Conservation (phyloP, 2,329 filamentous ascomycete species). For the Epichloe uncinata region DNA sequence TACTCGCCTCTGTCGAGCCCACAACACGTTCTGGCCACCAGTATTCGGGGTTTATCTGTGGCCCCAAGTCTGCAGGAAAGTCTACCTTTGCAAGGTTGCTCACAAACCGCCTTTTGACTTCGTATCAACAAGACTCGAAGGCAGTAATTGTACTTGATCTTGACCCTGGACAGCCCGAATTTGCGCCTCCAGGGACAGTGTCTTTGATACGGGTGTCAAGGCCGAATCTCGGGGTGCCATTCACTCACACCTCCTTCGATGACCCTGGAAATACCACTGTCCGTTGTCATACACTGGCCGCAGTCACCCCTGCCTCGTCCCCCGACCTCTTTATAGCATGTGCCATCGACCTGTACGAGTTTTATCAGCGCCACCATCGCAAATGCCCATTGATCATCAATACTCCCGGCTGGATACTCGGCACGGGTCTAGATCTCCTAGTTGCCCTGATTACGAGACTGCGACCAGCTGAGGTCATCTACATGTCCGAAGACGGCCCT, state of each 20-base stretch:
- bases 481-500: slow-evolving; percentile 53
- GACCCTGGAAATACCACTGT: slow-evolving; percentile 28
- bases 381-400: slow-evolving; percentile 54
- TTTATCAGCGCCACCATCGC: slow-evolving; percentile 35
- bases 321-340: slow-evolving; percentile 52
- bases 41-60: slow-evolving; percentile 45
- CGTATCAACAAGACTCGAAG: slow-evolving; percentile 8
- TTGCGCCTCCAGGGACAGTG: slow-evolving; percentile 53
- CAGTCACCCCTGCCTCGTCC: slow-evolving; percentile 51
- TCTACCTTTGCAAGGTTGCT: slow-evolving; percentile 60
- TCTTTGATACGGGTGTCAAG: slow-evolving; percentile 49
- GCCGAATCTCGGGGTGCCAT: slow-evolving; percentile 53
- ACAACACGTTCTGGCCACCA: slow-evolving; percentile 18
- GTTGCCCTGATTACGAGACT: slow-evolving; percentile 39
- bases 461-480: slow-evolving; percentile 48
- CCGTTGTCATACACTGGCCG: slow-evolving; percentile 53
- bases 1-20: slow-evolving; percentile 32
- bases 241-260: slow-evolving; percentile 39
- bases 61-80: slow-evolving; percentile 61
- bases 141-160: slow-evolving; percentile 48
- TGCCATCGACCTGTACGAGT: slow-evolving; percentile 45
- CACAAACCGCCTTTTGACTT: slow-evolving; percentile 51
- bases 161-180: slow-evolving; percentile 68
- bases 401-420: slow-evolving; percentile 60
- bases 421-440: slow-evolving; percentile 54